Evolutionary conservation across 345 rosid species (phyloP).

Genomic region (Salix caprea): DNA sequence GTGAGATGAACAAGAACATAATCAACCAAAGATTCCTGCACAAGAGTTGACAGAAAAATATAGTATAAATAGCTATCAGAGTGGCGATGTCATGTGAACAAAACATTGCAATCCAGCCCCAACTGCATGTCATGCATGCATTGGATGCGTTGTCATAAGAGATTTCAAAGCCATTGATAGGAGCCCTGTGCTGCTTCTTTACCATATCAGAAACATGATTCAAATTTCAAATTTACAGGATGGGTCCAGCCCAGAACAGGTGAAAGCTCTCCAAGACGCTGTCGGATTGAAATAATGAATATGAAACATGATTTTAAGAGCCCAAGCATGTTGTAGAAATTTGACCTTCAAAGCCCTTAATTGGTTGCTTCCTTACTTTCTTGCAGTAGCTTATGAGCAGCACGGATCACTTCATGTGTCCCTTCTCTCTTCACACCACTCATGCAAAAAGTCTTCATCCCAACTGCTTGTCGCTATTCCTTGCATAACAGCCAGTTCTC

Average conservation of each 20-base stretch:
- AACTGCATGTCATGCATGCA: slow-evolving; percentile 67
- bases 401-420: slow-evolving; percentile 61
- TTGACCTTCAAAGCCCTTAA: slow-evolving; percentile 53
- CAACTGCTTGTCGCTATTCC: slow-evolving; percentile 56
- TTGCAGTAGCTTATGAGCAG: slow-evolving; percentile 60
- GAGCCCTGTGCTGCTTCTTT: slow-evolving; percentile 54
- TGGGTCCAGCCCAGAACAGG: slow-evolving; percentile 30
- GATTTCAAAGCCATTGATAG: slow-evolving; percentile 78
- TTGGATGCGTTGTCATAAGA: slow-evolving; percentile 48
- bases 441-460: slow-evolving; percentile 72
- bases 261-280: slow-evolving; percentile 10
- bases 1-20: background rate
- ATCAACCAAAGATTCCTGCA: background rate
- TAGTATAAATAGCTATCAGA: background rate
- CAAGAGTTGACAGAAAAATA: background rate
- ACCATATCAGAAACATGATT: slow-evolving; percentile 81
- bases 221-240: slow-evolving; percentile 46
- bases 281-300: background rate
- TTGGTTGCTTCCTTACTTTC: slow-evolving; percentile 43
- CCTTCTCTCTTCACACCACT: slow-evolving; percentile 81
- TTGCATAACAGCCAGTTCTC: slow-evolving; percentile 69
- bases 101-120: slow-evolving; percentile 87
- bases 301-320: background rate
- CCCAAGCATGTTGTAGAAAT: background rate
- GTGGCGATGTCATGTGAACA: slow-evolving; percentile 72